Base-by-base conservation (phyloP, 2,329 filamentous ascomycete species). In the Ceratocystis variospora region DNA sequence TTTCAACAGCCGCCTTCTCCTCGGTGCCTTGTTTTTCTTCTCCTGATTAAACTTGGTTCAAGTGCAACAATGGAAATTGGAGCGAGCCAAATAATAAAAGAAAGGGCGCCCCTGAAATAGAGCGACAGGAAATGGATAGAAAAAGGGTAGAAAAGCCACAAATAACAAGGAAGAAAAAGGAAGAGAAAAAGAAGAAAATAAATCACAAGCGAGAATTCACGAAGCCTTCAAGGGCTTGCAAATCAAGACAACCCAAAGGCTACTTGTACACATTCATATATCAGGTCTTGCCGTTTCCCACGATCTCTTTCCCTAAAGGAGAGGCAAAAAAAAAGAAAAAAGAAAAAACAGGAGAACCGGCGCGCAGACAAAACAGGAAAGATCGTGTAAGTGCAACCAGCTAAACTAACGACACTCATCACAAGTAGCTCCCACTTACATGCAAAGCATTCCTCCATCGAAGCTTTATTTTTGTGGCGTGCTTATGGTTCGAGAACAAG, bases 51-150 rank as follows among this genome's bases (percentile, higher is more conserved):
- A 59, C 53, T 31, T 15, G 53, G 22, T 12, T 33, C 53, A 59
- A 59, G 53, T 59, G 22, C 53, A 31, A 59, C 53, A 50, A 59
- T 59, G 28, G 53, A 59, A 33, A 59, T 59, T 59, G 28, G 53
- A 31, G 53, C 50, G 8, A 55, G 50, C 53, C 53, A 59, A 59
- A 59, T 59, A 22, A 41, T 41, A 41, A 41, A 12, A 41, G 10
- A 37, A 59, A 59, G n/a, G 50, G 48, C 22, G 12, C 53, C 53
- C 53, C 53, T 59, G 53, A 33, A 41, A 41, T 41, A 12, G 37
- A 37, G 33, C 33, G 33, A 41, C 37, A 41, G 37, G 3, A 41
- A 41, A 41, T 41, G 37, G 37, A 41, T 10, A 37, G 8, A 37
- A 37, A 37, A 37, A 37, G 33, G 33, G 8, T 10, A 41, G 37